Evolutionary conservation across 306 rosid species (phyloP), one percentile per base, ranked within the genome.

Genomic region (Adenanthera pavonina): DNA sequence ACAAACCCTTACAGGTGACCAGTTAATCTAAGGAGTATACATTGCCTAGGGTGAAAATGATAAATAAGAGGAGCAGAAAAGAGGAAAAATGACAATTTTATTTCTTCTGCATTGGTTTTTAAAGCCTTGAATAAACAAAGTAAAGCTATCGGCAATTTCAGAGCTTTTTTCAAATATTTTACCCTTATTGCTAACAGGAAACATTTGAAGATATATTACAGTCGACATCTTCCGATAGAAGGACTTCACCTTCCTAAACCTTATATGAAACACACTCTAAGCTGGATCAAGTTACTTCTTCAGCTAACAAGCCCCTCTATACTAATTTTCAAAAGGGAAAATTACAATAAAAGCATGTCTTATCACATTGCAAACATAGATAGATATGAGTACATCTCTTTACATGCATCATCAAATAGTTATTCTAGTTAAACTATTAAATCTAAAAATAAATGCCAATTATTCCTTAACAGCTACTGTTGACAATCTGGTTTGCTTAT

Each of bases 361-460:
- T 49, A 54, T 66, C 47, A 73, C 72, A 66, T 57, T 56, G 69
- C 34, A 54, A 77, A 62, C 44, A 38, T 7, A 41, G 12, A 57
- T 14, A 65, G 9, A 81, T 47, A 56, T 3, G 13, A 36, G 12
- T 48, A 34, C 16, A 52, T 48, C 35, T 30, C 72, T 54, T 72
- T n/a, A 59, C 57, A 46, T n/a, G 65, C 35, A 66, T 67, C 3
- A 19, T 36, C 73, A 47, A 38, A 56, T 77, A 72, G n/a, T 12
- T 41, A 41, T 41, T 38, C 69, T 72, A 65, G 12, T 8, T 57
- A 14, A 41, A 74, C 48, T 66, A 81, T 25, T 41, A 53, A 46
- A 68, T 54, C 35, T 53, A 9, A 52, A 62, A 78, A 81, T 25
- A 60, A 54, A 59, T 69, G 70, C 67, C 78, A 57, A 34, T 79